Conservation (phyloP, 495 filamentous ascomycete genomes). For the Penicillium silybi region DNA sequence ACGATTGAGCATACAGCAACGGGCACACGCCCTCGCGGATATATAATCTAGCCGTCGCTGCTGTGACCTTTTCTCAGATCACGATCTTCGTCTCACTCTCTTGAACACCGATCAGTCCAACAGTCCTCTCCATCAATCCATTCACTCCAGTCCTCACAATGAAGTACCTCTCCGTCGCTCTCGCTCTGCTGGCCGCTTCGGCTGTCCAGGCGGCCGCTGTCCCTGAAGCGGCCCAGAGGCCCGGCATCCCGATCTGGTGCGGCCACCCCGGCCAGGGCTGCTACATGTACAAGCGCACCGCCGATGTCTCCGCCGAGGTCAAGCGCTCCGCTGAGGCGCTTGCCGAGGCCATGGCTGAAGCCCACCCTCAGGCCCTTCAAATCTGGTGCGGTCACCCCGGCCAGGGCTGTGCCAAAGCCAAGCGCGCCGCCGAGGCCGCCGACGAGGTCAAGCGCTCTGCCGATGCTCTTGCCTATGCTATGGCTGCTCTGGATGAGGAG, state of each 20-base stretch:
- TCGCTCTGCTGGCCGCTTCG: conserved; percentile 38
- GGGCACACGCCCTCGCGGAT: neutral
- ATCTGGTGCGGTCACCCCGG: conserved; percentile 40
- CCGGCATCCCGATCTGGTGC: neutral
- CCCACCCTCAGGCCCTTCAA: conserved; percentile 24
- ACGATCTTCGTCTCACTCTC: conserved; percentile 13
- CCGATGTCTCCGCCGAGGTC: conserved; percentile 31
- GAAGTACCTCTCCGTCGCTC: conserved; percentile 42
- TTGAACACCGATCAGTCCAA: conserved; percentile 4
- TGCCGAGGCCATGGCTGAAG: conserved; percentile 40
- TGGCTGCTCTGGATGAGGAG: conserved; percentile 35
- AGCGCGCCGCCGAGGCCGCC: conserved; percentile 14
- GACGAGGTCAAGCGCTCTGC: conserved; percentile 13
- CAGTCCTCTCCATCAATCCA: neutral
- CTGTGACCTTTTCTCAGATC: neutral
- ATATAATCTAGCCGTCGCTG: neutral
- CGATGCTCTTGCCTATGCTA: conserved; percentile 37
- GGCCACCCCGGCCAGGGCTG: conserved; percentile 26
- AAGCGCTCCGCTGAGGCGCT: conserved; percentile 51
- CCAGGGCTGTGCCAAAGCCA: conserved; percentile 34
- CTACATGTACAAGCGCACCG: conserved; percentile 28
- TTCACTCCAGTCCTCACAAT: conserved; percentile 28
- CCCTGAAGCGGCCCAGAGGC: neutral
- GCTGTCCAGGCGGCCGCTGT: conserved; percentile 31
- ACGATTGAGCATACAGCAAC: neutral